These are phyloP conservation scores for Blastocladiella emersonii DNA, from an alignment of 371 early-diverging fungal species.

Conservation along the genomic window DNA sequence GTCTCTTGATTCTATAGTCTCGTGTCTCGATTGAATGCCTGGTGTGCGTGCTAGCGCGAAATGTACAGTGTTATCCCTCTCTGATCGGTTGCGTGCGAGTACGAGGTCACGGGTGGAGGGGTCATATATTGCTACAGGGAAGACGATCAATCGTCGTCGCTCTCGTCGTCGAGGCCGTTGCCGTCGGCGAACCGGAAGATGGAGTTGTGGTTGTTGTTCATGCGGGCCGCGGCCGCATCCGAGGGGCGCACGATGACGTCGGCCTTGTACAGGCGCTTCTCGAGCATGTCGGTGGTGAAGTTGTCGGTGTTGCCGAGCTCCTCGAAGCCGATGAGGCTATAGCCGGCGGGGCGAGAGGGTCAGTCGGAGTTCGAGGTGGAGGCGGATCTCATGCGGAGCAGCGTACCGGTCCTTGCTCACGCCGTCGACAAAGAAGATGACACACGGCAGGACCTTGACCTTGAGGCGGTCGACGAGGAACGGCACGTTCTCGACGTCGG, in stretches of 20 bases:
- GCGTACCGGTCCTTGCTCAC: constrained; percentile 46
- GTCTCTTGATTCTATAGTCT: too few species aligned
- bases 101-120: too few species aligned
- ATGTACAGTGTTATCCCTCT: too few species aligned
- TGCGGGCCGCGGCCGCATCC: background rate
- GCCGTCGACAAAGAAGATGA: constrained; percentile 67
- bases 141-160: constrained; percentile 1
- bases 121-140: too few species aligned
- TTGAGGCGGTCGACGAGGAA: constrained; percentile 83
- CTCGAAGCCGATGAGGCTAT: constrained; percentile 85
- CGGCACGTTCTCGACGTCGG: constrained; percentile 74
- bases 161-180: background rate
- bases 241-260: constrained; percentile 15
- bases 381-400: constrained; percentile 3
- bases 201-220: background rate
- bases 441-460: constrained; percentile 78
- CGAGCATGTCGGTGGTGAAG: constrained; percentile 64
- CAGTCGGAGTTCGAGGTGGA: constrained; percentile 17
- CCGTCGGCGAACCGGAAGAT: background rate
- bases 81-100: too few species aligned
- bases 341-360: background rate
- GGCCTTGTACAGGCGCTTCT: constrained; percentile 50
- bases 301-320: constrained; percentile 77
- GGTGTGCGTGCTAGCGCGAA: too few species aligned
- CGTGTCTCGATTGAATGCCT: too few species aligned